Base-by-base conservation (phyloP, 2,329 filamentous ascomycete species). In the Claviceps citrina region DNA sequence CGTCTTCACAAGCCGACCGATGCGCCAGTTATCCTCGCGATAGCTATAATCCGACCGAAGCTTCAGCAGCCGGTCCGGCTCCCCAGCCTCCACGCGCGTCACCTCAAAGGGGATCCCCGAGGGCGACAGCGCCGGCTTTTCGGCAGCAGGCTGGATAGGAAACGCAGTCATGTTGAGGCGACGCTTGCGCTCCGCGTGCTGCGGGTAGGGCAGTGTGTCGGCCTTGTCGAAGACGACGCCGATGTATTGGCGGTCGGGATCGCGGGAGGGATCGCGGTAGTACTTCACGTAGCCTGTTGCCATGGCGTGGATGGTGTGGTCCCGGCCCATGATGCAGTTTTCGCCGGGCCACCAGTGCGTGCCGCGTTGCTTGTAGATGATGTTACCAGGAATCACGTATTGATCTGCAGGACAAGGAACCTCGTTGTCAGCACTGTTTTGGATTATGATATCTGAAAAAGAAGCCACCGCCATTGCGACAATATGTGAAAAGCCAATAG, bases 331-430 rank as follows among this genome's bases (percentile, higher is more conserved):
- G 52, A 79, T 83, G 61, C 83, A 84, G 64, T 98, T 96, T 59
- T 96, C 91, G 53, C 91, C 91, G 1, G 91, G 81, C 59, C 81
- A 89, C 91, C 91, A 98, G 54, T 79, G 75, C 4, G 91, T 93
- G 52, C 91, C 91, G 54, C 89, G 81, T 63, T 98, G 91, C 58
- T 85, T 86, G 74, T 91, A 98, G 64, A 98, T 83, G 62, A 98
- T 98, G 67, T 94, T 96, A 40, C 91, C 91, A 4, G 87, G 82
- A 43, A 94, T 81, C 27, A 98, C 91, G 60, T 81, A 93, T 66
- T 95, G 82, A 58, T 89, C 82, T 87, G 55, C 26, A 28, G 33
- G 28, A 31, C 7, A 10, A 30, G 28, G 16, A 24, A n/a, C 13
- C 6, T 27, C n/a, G 22, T 26, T 18, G 31, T 39, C 9, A 39